Percentiles rank a stretch among this genome's conserved stretches.
These are phyloP conservation scores for Flaveria robusta DNA, from an alignment of 129 eudicot species.

Conservation along the genomic window DNA sequence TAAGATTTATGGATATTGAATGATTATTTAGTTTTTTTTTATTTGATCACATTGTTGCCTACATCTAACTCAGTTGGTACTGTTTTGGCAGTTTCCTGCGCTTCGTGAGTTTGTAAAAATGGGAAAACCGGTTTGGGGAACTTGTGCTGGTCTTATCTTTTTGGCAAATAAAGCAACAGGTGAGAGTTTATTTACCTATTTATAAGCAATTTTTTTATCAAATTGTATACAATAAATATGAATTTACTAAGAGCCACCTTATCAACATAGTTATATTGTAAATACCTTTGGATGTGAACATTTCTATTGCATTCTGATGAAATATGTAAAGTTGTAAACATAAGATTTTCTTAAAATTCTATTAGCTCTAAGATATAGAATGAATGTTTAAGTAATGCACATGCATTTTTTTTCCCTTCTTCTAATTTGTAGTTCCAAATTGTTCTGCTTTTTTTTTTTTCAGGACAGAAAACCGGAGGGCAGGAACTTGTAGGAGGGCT, in stretches of 20 bases:
- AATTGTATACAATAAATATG: not conserved
- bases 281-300: not conserved
- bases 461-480: constrained; percentile 94
- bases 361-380: not conserved
- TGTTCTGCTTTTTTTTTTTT: constrained; percentile 19
- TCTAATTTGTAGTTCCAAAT: not conserved
- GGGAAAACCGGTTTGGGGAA: constrained; percentile 99
- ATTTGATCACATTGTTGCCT: not conserved
- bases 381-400: not conserved
- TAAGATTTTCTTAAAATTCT: not conserved
- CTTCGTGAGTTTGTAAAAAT: constrained; percentile 86
- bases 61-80: constrained; percentile 12
- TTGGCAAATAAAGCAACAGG: constrained; percentile 86
- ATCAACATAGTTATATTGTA: not conserved
- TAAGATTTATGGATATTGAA: not conserved
- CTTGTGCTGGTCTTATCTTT: constrained; percentile 95
- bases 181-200: constrained; percentile 27
- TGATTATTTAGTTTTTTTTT: not conserved
- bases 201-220: not conserved
- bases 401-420: not conserved
- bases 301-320: not conserved
- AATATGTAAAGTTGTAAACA: not conserved
- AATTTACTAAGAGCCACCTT: not conserved
- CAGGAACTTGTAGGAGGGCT: constrained; percentile 96
- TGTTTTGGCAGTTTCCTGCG: constrained; percentile 74